A percentile compares a stretch with the other conserved stretches of the same genome.
These are phyloP conservation scores for Hyphodiscus hymeniophilus DNA, from an alignment of 495 filamentous ascomycete species.

Conservation along the genomic window DNA sequence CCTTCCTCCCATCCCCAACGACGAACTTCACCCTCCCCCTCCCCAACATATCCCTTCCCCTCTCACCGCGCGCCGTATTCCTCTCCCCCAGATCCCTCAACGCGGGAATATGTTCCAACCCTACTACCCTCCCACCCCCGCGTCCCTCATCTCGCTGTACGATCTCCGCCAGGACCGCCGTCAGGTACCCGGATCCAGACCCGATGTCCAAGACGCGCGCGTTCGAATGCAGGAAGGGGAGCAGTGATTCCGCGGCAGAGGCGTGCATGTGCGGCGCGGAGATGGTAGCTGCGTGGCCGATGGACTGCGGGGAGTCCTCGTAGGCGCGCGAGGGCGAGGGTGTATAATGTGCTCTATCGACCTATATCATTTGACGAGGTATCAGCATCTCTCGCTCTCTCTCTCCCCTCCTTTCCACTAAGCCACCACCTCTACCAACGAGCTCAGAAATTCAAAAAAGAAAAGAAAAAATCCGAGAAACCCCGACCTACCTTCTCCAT, in stretches of 20 bases:
- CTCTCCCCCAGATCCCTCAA: constrained; percentile 61
- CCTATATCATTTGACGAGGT: constrained; percentile 41
- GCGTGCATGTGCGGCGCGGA: constrained; percentile 98
- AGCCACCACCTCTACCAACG: background rate
- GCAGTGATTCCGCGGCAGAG: constrained; percentile 58
- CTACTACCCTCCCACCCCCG: constrained; percentile 53
- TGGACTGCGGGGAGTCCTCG: constrained; percentile 82
- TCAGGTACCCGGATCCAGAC: constrained; percentile 84
- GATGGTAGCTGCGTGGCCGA: constrained; percentile 85
- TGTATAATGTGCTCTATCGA: constrained; percentile 82
- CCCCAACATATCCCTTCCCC: constrained; percentile 55
- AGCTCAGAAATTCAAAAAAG: background rate
- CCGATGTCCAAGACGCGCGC: constrained; percentile 78
- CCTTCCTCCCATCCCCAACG: constrained; percentile 72
- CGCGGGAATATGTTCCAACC: constrained; percentile 80
- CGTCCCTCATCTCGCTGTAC: constrained; percentile 36
- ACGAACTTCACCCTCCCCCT: constrained; percentile 61
- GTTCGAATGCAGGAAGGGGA: constrained; percentile 47
- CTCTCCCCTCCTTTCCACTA: too few relatives aligned
- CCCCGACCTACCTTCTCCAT: constrained; percentile 65
- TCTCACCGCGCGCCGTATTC: constrained; percentile 66
- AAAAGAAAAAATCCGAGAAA: background rate
- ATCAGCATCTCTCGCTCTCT: too few relatives aligned
- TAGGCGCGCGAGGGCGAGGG: constrained; percentile 57
- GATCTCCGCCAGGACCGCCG: constrained; percentile 79